Conservation (phyloP, 2,329 filamentous ascomycete species). For the Cladophialophora immunda region DNA sequence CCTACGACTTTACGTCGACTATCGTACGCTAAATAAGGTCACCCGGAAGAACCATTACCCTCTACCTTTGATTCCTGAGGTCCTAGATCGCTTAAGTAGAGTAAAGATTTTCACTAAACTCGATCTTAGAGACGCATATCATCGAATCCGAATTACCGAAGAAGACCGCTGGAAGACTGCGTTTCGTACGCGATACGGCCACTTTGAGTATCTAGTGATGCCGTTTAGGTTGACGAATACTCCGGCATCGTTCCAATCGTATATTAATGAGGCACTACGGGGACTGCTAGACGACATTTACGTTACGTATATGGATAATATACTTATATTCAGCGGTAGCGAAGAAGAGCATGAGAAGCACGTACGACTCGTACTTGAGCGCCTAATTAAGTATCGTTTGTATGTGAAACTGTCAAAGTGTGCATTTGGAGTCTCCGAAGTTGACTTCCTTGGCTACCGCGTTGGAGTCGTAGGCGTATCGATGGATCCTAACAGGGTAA, state of each 20-base stretch:
- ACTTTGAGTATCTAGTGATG: too few relatives aligned
- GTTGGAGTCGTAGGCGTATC: not conserved
- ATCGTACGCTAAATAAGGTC: slow-evolving; percentile 43
- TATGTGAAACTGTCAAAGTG: not conserved
- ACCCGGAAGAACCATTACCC: slow-evolving; percentile 45
- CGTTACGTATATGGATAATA: too few relatives aligned
- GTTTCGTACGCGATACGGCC: too few relatives aligned
- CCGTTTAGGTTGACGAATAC: too few relatives aligned
- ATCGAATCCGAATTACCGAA: slow-evolving; percentile 41
- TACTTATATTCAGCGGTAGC: too few relatives aligned
- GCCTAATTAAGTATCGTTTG: too few relatives aligned
- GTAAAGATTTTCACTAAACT: slow-evolving; percentile 38
- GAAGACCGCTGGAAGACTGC: slow-evolving; percentile 46
- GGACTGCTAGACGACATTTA: too few relatives aligned
- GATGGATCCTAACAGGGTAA: not conserved
- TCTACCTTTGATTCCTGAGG: slow-evolving; percentile 43
- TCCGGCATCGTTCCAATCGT: too few relatives aligned
- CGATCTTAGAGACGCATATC: slow-evolving; percentile 41
- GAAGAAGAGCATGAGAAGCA: too few relatives aligned
- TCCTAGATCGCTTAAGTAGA: slow-evolving; percentile 35
- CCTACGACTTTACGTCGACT: slow-evolving; percentile 44
- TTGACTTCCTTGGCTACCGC: not conserved
- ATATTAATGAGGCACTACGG: too few relatives aligned
- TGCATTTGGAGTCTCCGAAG: not conserved
- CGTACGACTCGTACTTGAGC: too few relatives aligned